Conservation (phyloP, 768 basidiomycete species). For the Tricholoma furcatifolium region DNA sequence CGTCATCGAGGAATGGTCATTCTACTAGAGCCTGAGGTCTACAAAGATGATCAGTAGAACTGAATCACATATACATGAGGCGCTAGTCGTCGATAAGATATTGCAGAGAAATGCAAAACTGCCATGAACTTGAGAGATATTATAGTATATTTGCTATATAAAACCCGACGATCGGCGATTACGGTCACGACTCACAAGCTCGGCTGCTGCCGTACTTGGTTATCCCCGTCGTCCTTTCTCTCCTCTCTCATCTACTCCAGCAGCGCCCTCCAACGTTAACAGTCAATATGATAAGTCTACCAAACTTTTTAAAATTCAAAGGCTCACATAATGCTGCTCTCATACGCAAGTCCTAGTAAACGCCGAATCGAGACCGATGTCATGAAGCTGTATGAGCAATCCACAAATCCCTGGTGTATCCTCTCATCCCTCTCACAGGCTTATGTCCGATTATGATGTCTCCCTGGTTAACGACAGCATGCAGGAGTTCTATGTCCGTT, state of each 20-base stretch:
- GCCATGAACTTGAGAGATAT: background rate
- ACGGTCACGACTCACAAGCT: conserved; percentile 2
- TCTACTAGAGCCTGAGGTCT: conserved; percentile 15
- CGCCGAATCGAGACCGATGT: conserved; percentile 99
- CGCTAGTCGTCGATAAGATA: conserved; percentile 3
- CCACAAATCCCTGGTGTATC: conserved; percentile 9
- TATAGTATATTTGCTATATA: no score
- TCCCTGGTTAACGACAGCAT: conserved; percentile 97
- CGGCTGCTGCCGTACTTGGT: conserved; percentile 12
- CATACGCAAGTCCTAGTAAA: conserved; percentile 78
- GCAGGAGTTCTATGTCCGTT: conserved; percentile 98
- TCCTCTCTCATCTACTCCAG: conserved; percentile 8
- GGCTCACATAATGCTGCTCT: conserved; percentile 18
- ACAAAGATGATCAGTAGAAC: conserved; percentile 23
- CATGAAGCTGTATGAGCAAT: conserved; percentile 86
- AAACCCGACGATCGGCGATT: conserved; percentile 5
- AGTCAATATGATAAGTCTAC: conserved; percentile 59
- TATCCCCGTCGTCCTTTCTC: conserved; percentile 1
- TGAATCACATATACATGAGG: background rate
- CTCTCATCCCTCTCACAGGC: conserved; percentile 41
- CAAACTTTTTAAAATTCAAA: background rate
- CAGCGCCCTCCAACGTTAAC: background rate
- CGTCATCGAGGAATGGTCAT: conserved; percentile 50
- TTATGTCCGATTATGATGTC: conserved; percentile 99
- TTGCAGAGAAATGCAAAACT: background rate